Percentiles rank a stretch among this genome's conserved stretches.
phyloP scores from a whole-genome alignment of 257 asterid species.

The Nicotiana sylvestris region DNA sequence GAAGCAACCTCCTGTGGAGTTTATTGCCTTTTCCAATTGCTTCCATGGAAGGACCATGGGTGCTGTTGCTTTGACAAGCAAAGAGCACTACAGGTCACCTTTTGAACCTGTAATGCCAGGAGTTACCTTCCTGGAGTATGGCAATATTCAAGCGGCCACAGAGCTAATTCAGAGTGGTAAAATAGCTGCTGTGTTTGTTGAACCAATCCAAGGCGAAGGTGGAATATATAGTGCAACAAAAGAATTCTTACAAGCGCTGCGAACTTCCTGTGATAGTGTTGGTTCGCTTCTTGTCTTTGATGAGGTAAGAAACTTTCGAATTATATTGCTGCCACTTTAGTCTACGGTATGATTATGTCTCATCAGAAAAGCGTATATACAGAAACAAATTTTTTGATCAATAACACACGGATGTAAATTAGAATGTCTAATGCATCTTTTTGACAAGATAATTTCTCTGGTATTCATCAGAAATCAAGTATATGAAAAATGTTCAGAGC shows the following conservation, averaged over 20 bases:
- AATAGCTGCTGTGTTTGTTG: constrained; percentile 90
- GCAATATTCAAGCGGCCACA: constrained; percentile 57
- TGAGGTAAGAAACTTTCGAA: constrained; percentile 50
- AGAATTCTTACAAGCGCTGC: constrained; percentile 66
- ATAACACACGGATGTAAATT: neutral
- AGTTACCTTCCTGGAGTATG: constrained; percentile 75
- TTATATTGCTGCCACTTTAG: too few species aligned
- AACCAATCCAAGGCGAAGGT: constrained; percentile 94
- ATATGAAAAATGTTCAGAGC: neutral
- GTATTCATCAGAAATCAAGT: neutral
- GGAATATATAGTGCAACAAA: constrained; percentile 71
- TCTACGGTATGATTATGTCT: too few species aligned
- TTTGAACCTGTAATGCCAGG: constrained; percentile 98
- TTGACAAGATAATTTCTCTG: neutral
- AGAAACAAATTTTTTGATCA: too few species aligned
- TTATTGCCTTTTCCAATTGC: constrained; percentile 74
- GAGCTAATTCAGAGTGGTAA: constrained; percentile 60
- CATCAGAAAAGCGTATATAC: too few species aligned
- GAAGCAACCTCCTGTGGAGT: constrained; percentile 58
- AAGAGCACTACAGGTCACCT: constrained; percentile 73
- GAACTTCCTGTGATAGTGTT: constrained; percentile 58
- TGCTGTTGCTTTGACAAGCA: constrained; percentile 86
- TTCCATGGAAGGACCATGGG: constrained; percentile 98
- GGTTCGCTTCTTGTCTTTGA: constrained; percentile 86
- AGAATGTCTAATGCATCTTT: neutral